Evolutionary conservation across 2,329 filamentous ascomycete genomes (phyloP).

Genomic region (Blastomyces emzantsi): DNA sequence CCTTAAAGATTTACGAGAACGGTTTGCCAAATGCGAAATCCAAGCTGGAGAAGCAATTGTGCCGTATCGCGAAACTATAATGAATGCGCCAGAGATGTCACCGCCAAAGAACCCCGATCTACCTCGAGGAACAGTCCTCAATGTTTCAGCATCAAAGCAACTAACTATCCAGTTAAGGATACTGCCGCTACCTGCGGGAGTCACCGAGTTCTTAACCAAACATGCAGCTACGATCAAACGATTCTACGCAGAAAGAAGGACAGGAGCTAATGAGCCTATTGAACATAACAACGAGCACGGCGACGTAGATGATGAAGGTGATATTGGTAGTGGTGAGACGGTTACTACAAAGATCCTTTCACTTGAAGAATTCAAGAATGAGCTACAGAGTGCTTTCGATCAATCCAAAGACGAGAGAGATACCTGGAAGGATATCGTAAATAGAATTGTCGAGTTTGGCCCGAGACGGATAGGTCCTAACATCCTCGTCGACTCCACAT

Average conservation of each 20-base stretch:
- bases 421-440: slow-evolving; percentile 64
- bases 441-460: slow-evolving; percentile 83
- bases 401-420: slow-evolving; percentile 65
- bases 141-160: slow-evolving; percentile 75
- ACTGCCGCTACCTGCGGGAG: slow-evolving; percentile 63
- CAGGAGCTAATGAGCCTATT: slow-evolving; percentile 34
- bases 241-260: slow-evolving; percentile 62
- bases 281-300: slow-evolving; percentile 31
- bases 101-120: slow-evolving; percentile 76
- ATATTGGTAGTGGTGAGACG: slow-evolving; percentile 49
- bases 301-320: slow-evolving; percentile 33
- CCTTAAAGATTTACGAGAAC: slow-evolving; percentile 81
- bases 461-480: slow-evolving; percentile 80
- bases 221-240: slow-evolving; percentile 70
- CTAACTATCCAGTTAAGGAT: slow-evolving; percentile 68
- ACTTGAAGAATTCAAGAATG: slow-evolving; percentile 64
- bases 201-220: slow-evolving; percentile 78
- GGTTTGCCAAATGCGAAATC: slow-evolving; percentile 90
- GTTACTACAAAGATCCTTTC: slow-evolving; percentile 56
- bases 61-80: slow-evolving; percentile 87
- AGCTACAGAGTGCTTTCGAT: slow-evolving; percentile 58
- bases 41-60: slow-evolving; percentile 92
- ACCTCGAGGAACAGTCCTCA: slow-evolving; percentile 69
- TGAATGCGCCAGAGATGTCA: slow-evolving; percentile 83
- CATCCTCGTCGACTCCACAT: slow-evolving; percentile 74